A percentile compares a stretch with the other conserved stretches of the same genome.
These are phyloP conservation scores for Fraxinus cuspidata DNA, from an alignment of 257 asterid species.

Conservation along the genomic window DNA sequence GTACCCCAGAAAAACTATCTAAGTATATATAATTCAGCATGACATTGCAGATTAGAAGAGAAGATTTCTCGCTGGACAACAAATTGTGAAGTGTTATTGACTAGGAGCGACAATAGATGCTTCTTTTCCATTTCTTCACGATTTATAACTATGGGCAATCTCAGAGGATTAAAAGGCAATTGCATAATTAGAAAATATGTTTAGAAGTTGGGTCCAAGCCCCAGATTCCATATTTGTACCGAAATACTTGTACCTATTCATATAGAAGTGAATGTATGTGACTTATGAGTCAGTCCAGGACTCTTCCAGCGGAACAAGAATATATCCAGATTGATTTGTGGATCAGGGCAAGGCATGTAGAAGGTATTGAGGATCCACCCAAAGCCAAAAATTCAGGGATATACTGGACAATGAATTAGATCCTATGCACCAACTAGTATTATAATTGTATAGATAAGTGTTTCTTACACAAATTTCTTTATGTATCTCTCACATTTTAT, in stretches of 20 bases:
- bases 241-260: background rate
- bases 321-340: background rate
- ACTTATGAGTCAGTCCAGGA: background rate
- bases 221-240: background rate
- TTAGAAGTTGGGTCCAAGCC: background rate
- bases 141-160: background rate
- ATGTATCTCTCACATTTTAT: background rate
- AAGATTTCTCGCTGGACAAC: background rate
- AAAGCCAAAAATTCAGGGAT: background rate
- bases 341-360: background rate
- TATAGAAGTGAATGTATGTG: background rate
- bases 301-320: background rate
- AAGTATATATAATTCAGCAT: background rate
- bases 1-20: background rate
- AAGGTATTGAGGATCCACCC: background rate
- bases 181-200: background rate
- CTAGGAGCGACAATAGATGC: background rate
- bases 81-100: background rate
- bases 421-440: background rate
- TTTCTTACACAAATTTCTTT: background rate
- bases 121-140: background rate
- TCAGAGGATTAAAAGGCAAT: background rate
- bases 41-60: conserved; percentile 4
- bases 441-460: background rate
- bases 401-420: background rate